These are phyloP conservation scores for Tulasnella sp. DNA, from an alignment of 768 basidiomycete species.

Conservation along the genomic window DNA sequence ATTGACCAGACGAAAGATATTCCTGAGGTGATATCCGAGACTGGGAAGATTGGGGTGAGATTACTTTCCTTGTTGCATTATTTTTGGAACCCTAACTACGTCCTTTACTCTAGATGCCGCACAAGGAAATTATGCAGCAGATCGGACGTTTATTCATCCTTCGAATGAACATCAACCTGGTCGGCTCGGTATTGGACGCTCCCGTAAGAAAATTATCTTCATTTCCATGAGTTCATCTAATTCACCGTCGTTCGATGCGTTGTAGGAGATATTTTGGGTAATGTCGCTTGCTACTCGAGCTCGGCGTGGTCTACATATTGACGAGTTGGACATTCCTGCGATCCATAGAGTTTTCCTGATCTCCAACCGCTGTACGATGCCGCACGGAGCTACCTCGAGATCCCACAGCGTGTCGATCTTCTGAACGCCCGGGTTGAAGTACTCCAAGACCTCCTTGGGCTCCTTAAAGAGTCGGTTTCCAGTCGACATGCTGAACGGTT, in stretches of 20 bases:
- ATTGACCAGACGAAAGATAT: constrained; percentile 97
- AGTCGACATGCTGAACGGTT: constrained; percentile 83
- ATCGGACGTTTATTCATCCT: constrained; percentile 91
- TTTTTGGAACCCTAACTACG: constrained; percentile 3
- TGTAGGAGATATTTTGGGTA: constrained; percentile 90
- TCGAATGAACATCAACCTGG: constrained; percentile 88
- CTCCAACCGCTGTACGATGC: constrained; percentile 91
- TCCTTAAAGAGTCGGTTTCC: constrained; percentile 89
- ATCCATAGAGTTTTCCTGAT: constrained; percentile 88
- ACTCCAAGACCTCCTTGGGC: constrained; percentile 90
- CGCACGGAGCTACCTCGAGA: constrained; percentile 87
- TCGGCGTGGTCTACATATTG: not conserved
- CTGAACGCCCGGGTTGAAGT: constrained; percentile 93
- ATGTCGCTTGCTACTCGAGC: constrained; percentile 22
- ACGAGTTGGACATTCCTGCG: not conserved
- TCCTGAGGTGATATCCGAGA: constrained; percentile 85
- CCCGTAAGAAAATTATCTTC: constrained; percentile 55
- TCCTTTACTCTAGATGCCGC: constrained; percentile 26
- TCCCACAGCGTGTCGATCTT: constrained; percentile 85
- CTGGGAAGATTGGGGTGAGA: constrained; percentile 75
- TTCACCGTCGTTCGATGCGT: not conserved
- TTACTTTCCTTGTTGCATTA: constrained; percentile 23
- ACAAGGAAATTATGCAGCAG: constrained; percentile 89
- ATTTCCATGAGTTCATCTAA: constrained; percentile 11
- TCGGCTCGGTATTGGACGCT: constrained; percentile 93